Evolutionary conservation across 2,329 filamentous ascomycete species (phyloP), one percentile per base, ranked within the genome.

Genomic region (Aaosphaeria arxii): DNA sequence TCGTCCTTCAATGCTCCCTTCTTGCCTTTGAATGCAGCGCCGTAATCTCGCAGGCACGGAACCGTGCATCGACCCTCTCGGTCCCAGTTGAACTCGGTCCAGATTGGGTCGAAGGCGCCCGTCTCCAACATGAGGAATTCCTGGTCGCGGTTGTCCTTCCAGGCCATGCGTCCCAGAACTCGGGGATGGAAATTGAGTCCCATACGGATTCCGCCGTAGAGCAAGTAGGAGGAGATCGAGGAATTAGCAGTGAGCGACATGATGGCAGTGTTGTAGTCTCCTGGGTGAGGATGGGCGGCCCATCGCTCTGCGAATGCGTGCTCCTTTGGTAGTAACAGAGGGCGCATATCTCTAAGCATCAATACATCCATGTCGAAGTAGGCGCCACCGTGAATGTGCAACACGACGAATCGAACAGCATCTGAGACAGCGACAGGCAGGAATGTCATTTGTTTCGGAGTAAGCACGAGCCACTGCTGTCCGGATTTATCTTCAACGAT

Each of bases 91-190:
- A 80, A 80, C 53, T 81, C 77, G 1, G 77, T 77, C 79, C 79
- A 81, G 56, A 81, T 79, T 1, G 79, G 78, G 53, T 82, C 79
- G 47, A 81, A 81, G 4, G 78, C 74, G 5, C 75, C 78, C 1
- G 77, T 80, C 59, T 81, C 78, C n/a, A 82, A 70, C 78, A 81
- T 82, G 7, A 75, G 68, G 45, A 81, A 75, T 48, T 81, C 78
- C 4, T 74, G 71, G 47, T 79, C 78, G 42, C 77, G 71, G 4
- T 73, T 72, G 50, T 82, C 79, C 55, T 80, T 80, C 67, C 78
- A 79, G 3, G 78, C 76, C 76, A 82, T 80, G 42, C 78, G 74
- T 3, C 79, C 78, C 28, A 82, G 72, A 5, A 81, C 74, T 13
- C 77, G 71, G 1, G 79, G 79, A 48, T 82, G 79, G 60, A 81